Evolutionary conservation across 163 green algal species (phyloP), one percentile per base, ranked within the genome.

Genomic region (Prototheca stagnorum): DNA sequence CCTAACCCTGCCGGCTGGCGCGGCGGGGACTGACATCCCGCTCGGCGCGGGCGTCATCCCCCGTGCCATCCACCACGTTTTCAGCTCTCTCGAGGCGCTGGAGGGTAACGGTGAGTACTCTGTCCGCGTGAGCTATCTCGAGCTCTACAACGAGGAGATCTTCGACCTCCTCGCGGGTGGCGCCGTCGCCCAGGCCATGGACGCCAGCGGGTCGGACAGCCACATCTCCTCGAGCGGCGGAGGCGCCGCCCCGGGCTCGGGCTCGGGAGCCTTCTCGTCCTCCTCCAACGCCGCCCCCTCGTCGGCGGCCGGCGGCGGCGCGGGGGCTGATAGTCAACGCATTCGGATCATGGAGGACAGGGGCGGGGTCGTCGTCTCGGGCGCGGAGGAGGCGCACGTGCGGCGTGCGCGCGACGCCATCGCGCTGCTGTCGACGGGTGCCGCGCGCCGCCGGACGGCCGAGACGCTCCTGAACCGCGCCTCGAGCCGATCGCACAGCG

Each of bases 111-210:
- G 47, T 49, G 79, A 93, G 58, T 88, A 84, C 57, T 81, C 57
- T n/a, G 81, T 95, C 31, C 85, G 88, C 56, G 82, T 85, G 35
- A 82, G 65, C 37, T 98, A 93, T 61, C 59, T 98, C 51, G 90
- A 98, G 77, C 75, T 98, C 35, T 98, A 98, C 79, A 97, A 98
- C 61, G 90, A 98, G 65, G 89, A 98, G 68, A 80, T 95, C 12
- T 96, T 83, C 3, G 90, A 98, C 54, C 65, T 98, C 53, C 71
- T 97, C 56, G 72, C 56, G 3, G 40, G 69, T 20, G 69, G 67
- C 5, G 49, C 65, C 11, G 59, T 15, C 35, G 31, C 11, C 31
- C 11, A 12, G 11, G n/a, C n/a, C n/a, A n/a, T n/a, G n/a, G n/a
- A n/a, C n/a, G n/a, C n/a, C n/a, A n/a, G n/a, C n/a, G n/a, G n/a